These are phyloP conservation scores for Begonia loranthoides DNA, from an alignment of 306 rosid genomes.

Conservation along the genomic window DNA sequence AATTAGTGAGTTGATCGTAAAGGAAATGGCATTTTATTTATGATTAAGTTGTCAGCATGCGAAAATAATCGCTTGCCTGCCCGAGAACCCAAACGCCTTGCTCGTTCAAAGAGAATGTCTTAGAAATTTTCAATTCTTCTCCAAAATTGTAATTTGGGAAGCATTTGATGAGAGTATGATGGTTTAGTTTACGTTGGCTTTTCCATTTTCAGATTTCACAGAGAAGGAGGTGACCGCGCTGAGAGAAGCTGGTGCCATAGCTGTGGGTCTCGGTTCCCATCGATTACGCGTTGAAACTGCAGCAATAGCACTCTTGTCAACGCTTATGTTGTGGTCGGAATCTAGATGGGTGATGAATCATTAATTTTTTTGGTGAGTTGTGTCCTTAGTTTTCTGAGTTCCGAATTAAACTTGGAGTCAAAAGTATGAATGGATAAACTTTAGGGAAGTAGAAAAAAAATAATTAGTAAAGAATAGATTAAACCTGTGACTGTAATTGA, in stretches of 20 bases:
- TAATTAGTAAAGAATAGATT: no score
- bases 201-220: constrained; percentile 49
- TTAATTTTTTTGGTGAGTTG: constrained; percentile 9
- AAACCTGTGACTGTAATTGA: no score
- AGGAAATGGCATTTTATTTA: neutral
- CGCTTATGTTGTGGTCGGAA: constrained; percentile 79
- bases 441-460: no score
- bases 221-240: constrained; percentile 54
- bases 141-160: no score
- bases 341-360: constrained; percentile 6
- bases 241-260: constrained; percentile 61
- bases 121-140: no score
- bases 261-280: constrained; percentile 75
- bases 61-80: no score
- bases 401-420: no score
- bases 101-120: no score
- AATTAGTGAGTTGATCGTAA: no score
- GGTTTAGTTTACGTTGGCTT: neutral
- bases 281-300: constrained; percentile 94
- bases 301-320: constrained; percentile 61
- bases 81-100: no score
- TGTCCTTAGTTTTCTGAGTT: no score
- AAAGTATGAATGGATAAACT: no score
- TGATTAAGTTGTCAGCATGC: neutral
- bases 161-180: neutral